These are phyloP conservation scores for Sutorius australiensis DNA, from an alignment of 768 basidiomycete species.

Conservation along the genomic window DNA sequence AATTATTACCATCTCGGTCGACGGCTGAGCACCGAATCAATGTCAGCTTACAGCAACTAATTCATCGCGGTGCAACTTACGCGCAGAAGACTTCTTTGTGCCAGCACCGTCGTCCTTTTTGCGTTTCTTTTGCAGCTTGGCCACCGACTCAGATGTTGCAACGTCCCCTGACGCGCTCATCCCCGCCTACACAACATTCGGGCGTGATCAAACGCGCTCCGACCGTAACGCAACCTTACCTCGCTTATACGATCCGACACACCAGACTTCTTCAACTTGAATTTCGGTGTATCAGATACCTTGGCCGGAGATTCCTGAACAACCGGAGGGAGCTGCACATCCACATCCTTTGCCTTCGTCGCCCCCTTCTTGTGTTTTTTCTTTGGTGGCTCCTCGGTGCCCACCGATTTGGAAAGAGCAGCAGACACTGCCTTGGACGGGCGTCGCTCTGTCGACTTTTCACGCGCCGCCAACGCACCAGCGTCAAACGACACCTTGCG, in stretches of 20 bases:
- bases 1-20: constrained; percentile 4
- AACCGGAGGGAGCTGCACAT: not conserved
- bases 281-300: not conserved
- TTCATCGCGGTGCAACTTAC: constrained; percentile 8
- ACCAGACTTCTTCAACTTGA: constrained; percentile 5
- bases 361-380: constrained; percentile 17
- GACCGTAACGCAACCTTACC: constrained; percentile 6
- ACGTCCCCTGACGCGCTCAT: not conserved
- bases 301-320: constrained; percentile 9
- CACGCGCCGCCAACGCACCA: not conserved
- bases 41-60: not conserved
- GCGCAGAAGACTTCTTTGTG: constrained; percentile 1
- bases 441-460: not conserved
- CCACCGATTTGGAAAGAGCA: not conserved
- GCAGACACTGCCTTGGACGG: constrained; percentile 4
- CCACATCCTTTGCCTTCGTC: constrained; percentile 4
- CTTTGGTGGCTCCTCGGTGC: constrained; percentile 9
- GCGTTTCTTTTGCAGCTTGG: constrained; percentile 7
- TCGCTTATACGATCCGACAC: not conserved
- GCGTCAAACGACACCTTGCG: constrained; percentile 21
- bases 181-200: constrained; percentile 8
- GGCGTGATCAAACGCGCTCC: not conserved
- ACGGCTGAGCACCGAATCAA: constrained; percentile 2
- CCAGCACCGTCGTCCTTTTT: constrained; percentile 3
- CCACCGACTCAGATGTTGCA: not conserved